Base-by-base conservation (phyloP, 106 monocot species). In the Dioscorea zingiberensis region DNA sequence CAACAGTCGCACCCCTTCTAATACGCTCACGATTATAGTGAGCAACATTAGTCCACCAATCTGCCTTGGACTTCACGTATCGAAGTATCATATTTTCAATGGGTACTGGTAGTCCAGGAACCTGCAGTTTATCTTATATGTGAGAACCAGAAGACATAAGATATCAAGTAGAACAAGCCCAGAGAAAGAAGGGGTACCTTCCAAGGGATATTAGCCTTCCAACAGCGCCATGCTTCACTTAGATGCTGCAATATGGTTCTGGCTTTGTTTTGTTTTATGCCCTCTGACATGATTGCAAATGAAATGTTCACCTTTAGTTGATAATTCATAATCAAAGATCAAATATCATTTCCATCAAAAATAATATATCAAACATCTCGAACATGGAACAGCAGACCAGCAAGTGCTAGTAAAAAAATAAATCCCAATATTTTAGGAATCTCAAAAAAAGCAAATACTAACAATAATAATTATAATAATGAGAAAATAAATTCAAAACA, bases 1-100 rank as follows among this genome's bases (percentile, higher is more conserved):
- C 98, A 65, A 99, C 98, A 44, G 98, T 99, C 26, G 98, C 98
- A 78, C 98, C 98, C 56, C 98, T 80, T 78, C 98, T 84, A 55
- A 99, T 99, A 78, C 98, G 98, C 75, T 99, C 98, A 60, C 98
- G 93, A 55, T 99, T 99, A 54, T 93, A 99, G 69, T 99, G 98
- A 63, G 98, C 98, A 80, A 99, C 98, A 84, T 99, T 99, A n/a
- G 98, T 99, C 98, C 98, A 99, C 98, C 98, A 99, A 87, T 99
- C 98, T 54, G 98, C 93, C 67, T 99, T 99, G 22, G 98, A 99
- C 69, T 99, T 99, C 55, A 99, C 98, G n/a, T 99, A 99, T 19
- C 98, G 89, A n/a, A 69, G 98, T 69, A 99, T 99, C 93, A 99
- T 99, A 58, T 93, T 99, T 55, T 99, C 98, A 62, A 99, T 93